Base-by-base conservation (phyloP, 768 basidiomycete species). In the Amanita muscaria region DNA sequence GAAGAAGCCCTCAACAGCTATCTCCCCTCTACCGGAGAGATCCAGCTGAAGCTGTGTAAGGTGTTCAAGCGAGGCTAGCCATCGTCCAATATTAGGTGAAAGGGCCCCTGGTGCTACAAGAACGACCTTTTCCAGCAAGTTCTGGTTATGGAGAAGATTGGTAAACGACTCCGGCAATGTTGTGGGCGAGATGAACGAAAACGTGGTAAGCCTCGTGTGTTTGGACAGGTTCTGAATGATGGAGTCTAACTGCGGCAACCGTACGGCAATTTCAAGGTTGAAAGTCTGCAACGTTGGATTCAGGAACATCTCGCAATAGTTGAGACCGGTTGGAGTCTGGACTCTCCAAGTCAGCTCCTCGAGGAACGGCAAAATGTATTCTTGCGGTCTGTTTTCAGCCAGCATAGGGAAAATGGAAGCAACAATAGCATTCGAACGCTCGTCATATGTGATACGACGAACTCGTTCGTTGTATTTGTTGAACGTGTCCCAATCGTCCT, bases 1-100 rank as follows among this genome's bases (percentile, higher is more conserved):
- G 58, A 88, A 88, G 61, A 88, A 88, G 15, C 81, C 80, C 62
- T 86, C 83, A n/a, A 87, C 79, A 0, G 80, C 79, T 23, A 77
- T 77, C 43, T 73, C 62, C 3, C 80, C 75, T 45, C 82, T 68
- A 44, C 79, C 81, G 0, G 83, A 77, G 19, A 88, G 70, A 57
- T 88, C 86, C 38, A 88, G 67, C 54, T 82, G 76, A 46, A 88
- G 64, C 40, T 69, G 71, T 53, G 74, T 79, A 50, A 88, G 69
- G 27, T 67, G 57, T 32, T 79, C 78, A 7, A 87, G 67, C 21
- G 71, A 73, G 18, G 83, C 74, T n/a, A 74, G 64, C 85, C 84
- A 87, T 49, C 74, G 73, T 22, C 86, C 86, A n/a, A 86, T 70
- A 32, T 67, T 68, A n/a, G 83, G 62, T 0, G 79, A 70, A 30